A percentile compares a stretch with the other conserved stretches of the same genome.
These are phyloP conservation scores for Mycena galopus DNA, from an alignment of 768 basidiomycete genomes.

Conservation along the genomic window DNA sequence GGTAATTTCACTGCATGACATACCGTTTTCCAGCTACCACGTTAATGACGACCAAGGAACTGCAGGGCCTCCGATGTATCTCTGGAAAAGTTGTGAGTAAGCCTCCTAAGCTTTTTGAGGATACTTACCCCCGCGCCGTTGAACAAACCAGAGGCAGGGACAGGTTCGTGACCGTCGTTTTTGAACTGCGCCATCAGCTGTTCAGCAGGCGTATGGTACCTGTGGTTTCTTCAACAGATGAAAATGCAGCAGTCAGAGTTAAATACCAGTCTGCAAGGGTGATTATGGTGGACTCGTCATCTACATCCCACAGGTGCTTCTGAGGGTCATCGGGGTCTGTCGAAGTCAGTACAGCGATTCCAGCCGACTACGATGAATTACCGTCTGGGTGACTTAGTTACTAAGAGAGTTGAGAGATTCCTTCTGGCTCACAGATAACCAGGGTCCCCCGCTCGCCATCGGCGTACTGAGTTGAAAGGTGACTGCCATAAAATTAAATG, in stretches of 20 bases:
- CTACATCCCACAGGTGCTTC: conserved; percentile 45
- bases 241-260: too few species aligned
- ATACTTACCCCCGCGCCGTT: conserved; percentile 6
- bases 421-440: neutral
- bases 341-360: too few species aligned
- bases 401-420: too few species aligned
- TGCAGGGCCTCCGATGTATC: conserved; percentile 46
- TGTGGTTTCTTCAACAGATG: too few species aligned
- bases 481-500: neutral
- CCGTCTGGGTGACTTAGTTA: too few species aligned
- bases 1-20: neutral
- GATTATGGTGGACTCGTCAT: conserved; percentile 50
- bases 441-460: neutral
- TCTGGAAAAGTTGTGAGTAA: conserved; percentile 48
- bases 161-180: conserved; percentile 34
- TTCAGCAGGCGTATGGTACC: conserved; percentile 22
- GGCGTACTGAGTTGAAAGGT: neutral
- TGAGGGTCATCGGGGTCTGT: conserved; percentile 48
- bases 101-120: conserved; percentile 36
- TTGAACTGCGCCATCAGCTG: conserved; percentile 40
- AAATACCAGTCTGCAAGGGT: conserved; percentile 39
- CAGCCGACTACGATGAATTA: too few species aligned
- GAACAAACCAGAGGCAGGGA: conserved; percentile 30
- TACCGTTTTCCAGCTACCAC: conserved; percentile 48
- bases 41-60: conserved; percentile 50